Conservation (phyloP, 148 eudicot genomes). For the Rhododendron ovatum region DNA sequence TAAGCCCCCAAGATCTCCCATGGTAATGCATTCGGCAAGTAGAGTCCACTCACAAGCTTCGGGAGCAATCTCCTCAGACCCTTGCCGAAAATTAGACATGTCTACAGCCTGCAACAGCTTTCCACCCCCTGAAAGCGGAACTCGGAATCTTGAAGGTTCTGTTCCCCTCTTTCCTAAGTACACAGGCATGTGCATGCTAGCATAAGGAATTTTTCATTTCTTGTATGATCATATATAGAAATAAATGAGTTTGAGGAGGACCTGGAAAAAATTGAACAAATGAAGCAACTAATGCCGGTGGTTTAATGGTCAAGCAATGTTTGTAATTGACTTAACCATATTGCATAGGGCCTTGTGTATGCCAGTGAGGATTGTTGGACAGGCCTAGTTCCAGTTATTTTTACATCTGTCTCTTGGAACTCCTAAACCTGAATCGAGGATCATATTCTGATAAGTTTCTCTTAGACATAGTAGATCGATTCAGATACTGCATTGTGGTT, state of each 20-base stretch:
- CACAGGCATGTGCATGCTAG: neutral
- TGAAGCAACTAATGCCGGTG: neutral
- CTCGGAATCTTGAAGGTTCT: conserved; percentile 56
- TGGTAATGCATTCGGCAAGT: conserved; percentile 43
- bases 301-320: neutral
- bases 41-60: conserved; percentile 35
- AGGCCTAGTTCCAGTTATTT: neutral
- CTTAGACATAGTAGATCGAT: neutral
- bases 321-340: neutral
- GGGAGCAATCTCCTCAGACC: conserved; percentile 19
- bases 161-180: neutral
- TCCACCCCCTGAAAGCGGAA: conserved; percentile 12
- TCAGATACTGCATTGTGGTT: neutral
- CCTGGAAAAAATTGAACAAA: neutral
- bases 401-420: neutral
- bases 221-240: neutral
- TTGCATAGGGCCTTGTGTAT: neutral
- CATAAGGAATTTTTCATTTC: neutral
- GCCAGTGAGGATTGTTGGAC: neutral
- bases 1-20: conserved; percentile 67
- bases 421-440: neutral
- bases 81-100: conserved; percentile 51
- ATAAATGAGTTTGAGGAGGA: neutral
- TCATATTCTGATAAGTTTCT: neutral
- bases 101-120: conserved; percentile 30